Evolutionary conservation across 2,329 filamentous ascomycete genomes (phyloP).

Genomic region (Phaeoacremonium minimum): DNA sequence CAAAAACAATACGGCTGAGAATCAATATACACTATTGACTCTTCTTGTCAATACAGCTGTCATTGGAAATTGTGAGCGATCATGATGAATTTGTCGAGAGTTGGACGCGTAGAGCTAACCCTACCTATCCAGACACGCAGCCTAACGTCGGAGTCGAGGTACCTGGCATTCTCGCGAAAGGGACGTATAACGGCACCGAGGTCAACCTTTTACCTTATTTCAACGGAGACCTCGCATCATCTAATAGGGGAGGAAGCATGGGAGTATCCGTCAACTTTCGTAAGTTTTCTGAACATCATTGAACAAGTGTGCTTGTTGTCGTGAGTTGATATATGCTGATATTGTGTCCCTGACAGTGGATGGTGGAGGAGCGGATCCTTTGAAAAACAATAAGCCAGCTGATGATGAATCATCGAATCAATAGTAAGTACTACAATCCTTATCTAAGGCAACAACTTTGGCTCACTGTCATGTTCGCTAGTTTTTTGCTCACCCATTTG

Average conservation of each 20-base stretch:
- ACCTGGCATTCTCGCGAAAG: constrained; percentile 50
- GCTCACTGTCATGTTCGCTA: too few relatives aligned
- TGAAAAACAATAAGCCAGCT: constrained; percentile 52
- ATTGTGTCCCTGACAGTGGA: too few relatives aligned
- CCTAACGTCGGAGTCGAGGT: constrained; percentile 49
- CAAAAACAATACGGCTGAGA: constrained; percentile 53
- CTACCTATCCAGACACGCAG: constrained; percentile 34
- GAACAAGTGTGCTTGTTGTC: too few relatives aligned
- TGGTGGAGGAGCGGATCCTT: constrained; percentile 49
- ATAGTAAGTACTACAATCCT: constrained; percentile 36
- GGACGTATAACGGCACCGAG: constrained; percentile 40
- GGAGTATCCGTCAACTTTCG: constrained; percentile 53
- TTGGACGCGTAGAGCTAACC: too few relatives aligned
- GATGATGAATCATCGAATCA: constrained; percentile 46
- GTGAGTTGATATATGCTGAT: too few relatives aligned
- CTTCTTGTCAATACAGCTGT: constrained; percentile 59
- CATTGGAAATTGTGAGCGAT: constrained; percentile 53
- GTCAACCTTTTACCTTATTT: constrained; percentile 60
- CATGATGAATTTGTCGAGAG: too few relatives aligned
- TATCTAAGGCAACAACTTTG: constrained; percentile 2
- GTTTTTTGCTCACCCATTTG: constrained; percentile 54
- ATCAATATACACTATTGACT: constrained; percentile 51
- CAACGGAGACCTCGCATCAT: constrained; percentile 46
- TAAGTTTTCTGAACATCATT: too few relatives aligned
- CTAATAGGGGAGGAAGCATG: constrained; percentile 41